Percentiles rank a stretch among this genome's conserved stretches.
Evolutionary conservation across 306 rosid species (phyloP).

Genomic region (Ochetophila trinervis): DNA sequence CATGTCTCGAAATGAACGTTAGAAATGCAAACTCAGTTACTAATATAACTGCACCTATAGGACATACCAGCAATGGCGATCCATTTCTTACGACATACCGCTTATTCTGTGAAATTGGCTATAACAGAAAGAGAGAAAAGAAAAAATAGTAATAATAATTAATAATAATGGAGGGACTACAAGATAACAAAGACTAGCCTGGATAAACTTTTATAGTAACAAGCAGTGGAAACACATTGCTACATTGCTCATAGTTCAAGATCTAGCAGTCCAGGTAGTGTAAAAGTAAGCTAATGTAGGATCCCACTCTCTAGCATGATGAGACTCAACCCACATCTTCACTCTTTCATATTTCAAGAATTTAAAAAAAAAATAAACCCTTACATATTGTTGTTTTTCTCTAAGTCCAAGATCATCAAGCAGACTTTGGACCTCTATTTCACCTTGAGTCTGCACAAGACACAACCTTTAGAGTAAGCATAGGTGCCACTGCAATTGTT

Average conservation of each 20-base stretch:
- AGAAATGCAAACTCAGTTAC: conserved; percentile 15
- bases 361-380: conserved; percentile 20
- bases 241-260: conserved; percentile 11
- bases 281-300: conserved; percentile 11
- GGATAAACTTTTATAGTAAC: background rate
- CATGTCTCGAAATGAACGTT: conserved; percentile 8
- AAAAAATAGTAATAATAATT: too few relatives aligned
- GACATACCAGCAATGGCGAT: conserved; percentile 70
- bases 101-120: conserved; percentile 90
- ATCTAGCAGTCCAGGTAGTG: conserved; percentile 12
- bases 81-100: conserved; percentile 88
- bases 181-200: conserved; percentile 4
- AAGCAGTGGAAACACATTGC: background rate
- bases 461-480: conserved; percentile 10
- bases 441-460: conserved; percentile 67
- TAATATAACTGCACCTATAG: conserved; percentile 18
- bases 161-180: conserved; percentile 11
- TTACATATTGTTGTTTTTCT: conserved; percentile 87
- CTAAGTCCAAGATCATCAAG: conserved; percentile 75
- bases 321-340: background rate
- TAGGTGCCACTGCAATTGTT: background rate
- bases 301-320: background rate
- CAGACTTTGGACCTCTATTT: conserved; percentile 62
- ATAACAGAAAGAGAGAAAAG: conserved; percentile 26
- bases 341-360: background rate